phyloP scores from a whole-genome alignment of 352 stramenopile genomes.

The Phytophthora constricta region DNA sequence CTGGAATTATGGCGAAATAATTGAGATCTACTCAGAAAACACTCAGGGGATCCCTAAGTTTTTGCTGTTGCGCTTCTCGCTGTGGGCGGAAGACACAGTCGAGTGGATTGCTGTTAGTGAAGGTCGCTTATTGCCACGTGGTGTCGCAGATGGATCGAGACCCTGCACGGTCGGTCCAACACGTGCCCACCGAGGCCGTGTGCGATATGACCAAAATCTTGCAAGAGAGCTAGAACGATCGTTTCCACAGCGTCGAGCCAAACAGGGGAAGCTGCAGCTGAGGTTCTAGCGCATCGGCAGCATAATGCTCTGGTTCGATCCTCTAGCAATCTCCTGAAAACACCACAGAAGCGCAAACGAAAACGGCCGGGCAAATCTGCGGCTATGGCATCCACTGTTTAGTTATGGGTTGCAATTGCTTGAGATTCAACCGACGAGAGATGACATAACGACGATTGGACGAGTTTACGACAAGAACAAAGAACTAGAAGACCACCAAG shows the following conservation, averaged over 20 bases:
- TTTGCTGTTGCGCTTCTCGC: slow-evolving; percentile 67
- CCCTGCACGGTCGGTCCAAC: slow-evolving; percentile 50
- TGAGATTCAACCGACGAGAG: not conserved
- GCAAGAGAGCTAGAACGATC: slow-evolving; percentile 63
- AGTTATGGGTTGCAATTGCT: slow-evolving; percentile 11
- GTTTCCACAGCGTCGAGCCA: slow-evolving; percentile 49
- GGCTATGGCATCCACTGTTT: slow-evolving; percentile 18
- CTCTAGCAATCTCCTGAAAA: slow-evolving; percentile 34
- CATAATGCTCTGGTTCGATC: slow-evolving; percentile 13
- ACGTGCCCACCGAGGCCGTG: slow-evolving; percentile 41
- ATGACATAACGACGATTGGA: no score
- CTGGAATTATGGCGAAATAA: slow-evolving; percentile 84
- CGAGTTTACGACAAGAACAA: no score
- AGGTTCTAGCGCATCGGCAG: slow-evolving; percentile 25
- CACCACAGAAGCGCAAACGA: slow-evolving; percentile 45
- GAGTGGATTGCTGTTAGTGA: slow-evolving; percentile 81
- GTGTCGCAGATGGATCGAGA: slow-evolving; percentile 59
- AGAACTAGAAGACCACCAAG: slow-evolving; percentile 11
- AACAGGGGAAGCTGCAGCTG: slow-evolving; percentile 31
- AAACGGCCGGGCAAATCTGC: slow-evolving; percentile 36
- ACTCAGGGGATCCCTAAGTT: slow-evolving; percentile 51
- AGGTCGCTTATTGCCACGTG: slow-evolving; percentile 74
- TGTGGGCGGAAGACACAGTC: slow-evolving; percentile 59
- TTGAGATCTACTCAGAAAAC: slow-evolving; percentile 61
- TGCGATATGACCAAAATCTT: slow-evolving; percentile 58